Evolutionary conservation across 176 grass and related monocot species (phyloP).

Genomic region (Phoenix roebelenii): DNA sequence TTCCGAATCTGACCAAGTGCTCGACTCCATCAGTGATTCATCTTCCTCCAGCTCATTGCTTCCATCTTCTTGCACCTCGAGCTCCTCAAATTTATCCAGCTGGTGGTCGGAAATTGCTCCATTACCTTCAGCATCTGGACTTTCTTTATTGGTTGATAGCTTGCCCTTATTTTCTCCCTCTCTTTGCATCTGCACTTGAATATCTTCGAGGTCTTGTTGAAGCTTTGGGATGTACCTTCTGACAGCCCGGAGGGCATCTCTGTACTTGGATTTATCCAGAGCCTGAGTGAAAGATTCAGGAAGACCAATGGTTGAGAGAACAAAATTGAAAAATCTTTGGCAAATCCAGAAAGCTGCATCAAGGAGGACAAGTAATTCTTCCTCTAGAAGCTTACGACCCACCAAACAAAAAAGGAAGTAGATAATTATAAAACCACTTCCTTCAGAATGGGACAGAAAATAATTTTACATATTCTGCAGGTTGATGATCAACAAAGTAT

Average conservation of each 20-base stretch:
- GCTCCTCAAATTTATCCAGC: constrained; percentile 29
- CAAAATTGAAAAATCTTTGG: too few relatives aligned
- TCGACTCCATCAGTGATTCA: constrained; percentile 40
- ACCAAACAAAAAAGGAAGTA: too few relatives aligned
- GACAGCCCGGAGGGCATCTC: constrained; percentile 45
- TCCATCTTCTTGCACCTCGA: constrained; percentile 28
- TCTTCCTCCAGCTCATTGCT: constrained; percentile 31
- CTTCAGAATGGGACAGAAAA: too few relatives aligned
- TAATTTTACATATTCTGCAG: too few relatives aligned
- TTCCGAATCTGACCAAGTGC: constrained; percentile 55
- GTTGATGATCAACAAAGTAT: too few relatives aligned
- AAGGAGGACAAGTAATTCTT: too few relatives aligned
- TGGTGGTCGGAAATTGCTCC: constrained; percentile 18
- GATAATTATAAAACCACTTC: too few relatives aligned
- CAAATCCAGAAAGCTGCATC: too few relatives aligned
- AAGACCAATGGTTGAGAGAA: too few relatives aligned
- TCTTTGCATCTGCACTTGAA: constrained; percentile 67
- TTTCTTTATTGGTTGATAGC: constrained; percentile 7
- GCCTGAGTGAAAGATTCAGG: constrained; percentile 40
- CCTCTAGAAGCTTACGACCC: too few relatives aligned
- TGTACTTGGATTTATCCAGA: constrained; percentile 89
- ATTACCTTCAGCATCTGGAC: constrained; percentile 14
- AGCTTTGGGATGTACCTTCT: constrained; percentile 76
- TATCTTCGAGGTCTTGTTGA: constrained; percentile 75
- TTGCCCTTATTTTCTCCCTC: constrained; percentile 30